Base-by-base conservation (phyloP, 2,329 filamentous ascomycete species). In the Diaporthe eres region DNA sequence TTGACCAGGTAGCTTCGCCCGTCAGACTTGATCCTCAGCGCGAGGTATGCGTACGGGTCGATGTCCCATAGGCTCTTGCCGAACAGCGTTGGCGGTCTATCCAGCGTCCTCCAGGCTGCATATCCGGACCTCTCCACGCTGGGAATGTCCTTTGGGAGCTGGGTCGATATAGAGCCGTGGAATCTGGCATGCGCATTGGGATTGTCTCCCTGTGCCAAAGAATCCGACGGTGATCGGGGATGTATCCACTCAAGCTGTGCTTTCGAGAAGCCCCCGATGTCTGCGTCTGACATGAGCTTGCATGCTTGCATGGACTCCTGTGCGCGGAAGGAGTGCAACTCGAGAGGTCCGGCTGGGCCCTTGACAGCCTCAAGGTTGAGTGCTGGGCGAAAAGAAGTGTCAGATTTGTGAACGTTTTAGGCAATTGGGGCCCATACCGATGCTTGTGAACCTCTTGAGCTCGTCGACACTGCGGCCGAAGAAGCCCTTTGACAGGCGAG, bases 1-100 rank as follows among this genome's bases (percentile, higher is more conserved):
- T 99, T 99, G 81, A 99, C 92, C 75, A 98, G 95, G 86, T 98
- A 99, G 80, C 94, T 94, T 76, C 97, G 90, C 22, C 95, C 96
- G 82, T 98, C 97, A 4, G 94, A 96, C 83, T 95, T 97, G 80
- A 99, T 89, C 19, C 96, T 93, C 81, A 99, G 85, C 0, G 95
- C 96, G 13, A 99, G 92, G 84, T 95, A 98, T 17, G 90, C 87
- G 85, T 98, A 98, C 3, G 94, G 92, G 81, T 98, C 96, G 71
- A 98, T 93, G 82, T 98, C 93, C 95, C 95, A 98, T 31, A 95
- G 86, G 47, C 94, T 88, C 74, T 92, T 93, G 55, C 97, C 97
- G 81, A 98, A 98, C n/a, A 98, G 84, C 28, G 95, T 97, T 12
- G 91, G 86, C 5, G 89, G 90, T 65, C 92, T 91, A 81, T 98